phyloP scores from a whole-genome alignment of 371 early-diverging fungal genomes.

The Saksenaea oblongispora region DNA sequence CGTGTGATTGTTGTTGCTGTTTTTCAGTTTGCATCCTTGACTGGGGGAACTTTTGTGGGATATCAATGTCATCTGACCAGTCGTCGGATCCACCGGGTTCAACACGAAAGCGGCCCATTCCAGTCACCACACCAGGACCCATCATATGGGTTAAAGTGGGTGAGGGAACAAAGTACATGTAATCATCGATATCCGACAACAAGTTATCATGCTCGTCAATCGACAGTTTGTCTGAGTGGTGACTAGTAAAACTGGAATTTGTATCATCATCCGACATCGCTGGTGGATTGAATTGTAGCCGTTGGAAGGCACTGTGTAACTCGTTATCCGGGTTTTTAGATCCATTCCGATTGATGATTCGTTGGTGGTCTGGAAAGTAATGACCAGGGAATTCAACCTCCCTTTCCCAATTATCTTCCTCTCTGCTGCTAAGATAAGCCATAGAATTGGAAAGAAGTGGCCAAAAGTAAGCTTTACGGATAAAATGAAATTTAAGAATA shows the following conservation, averaged over 20 bases:
- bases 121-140: background rate
- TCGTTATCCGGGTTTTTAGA: background rate
- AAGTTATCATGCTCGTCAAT: conserved; percentile 7
- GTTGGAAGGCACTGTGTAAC: background rate
- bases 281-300: background rate
- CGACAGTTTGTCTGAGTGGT: conserved; percentile 15
- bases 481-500: background rate
- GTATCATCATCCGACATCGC: conserved; percentile 21
- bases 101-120: background rate
- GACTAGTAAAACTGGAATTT: conserved; percentile 25
- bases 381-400: background rate
- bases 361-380: background rate
- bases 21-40: background rate
- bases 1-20: too few relatives aligned
- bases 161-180: conserved; percentile 25
- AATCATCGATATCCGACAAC: conserved; percentile 26
- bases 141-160: background rate
- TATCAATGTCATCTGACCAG: background rate
- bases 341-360: background rate
- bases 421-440: background rate
- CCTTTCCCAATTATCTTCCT: background rate
- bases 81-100: background rate
- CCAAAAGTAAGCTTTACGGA: background rate
- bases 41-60: background rate
- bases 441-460: background rate